Evolutionary conservation across 768 basidiomycete species (phyloP).

Genomic region (Xerocomus spinulosus): DNA sequence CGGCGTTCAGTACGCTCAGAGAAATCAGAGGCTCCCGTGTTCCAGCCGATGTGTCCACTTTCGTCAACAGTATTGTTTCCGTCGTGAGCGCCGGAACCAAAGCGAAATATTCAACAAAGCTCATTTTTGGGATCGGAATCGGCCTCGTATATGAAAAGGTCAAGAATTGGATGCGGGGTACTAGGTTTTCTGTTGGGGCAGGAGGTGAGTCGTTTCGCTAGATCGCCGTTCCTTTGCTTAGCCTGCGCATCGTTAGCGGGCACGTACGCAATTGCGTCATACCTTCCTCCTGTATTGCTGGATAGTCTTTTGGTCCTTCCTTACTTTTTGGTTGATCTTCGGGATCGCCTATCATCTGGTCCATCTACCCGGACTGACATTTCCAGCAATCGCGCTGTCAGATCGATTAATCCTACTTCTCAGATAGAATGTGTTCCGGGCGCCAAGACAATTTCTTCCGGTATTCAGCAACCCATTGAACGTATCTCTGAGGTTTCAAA

Average conservation of each 20-base stretch:
- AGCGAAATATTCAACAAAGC: slow-evolving; percentile 32
- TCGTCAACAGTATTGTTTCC: slow-evolving; percentile 55
- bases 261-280: slow-evolving; percentile 67
- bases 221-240: slow-evolving; percentile 1
- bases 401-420: slow-evolving; percentile 13
- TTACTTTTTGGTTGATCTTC: slow-evolving; percentile 54
- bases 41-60: slow-evolving; percentile 52
- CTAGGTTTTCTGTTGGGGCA: slow-evolving; percentile 70
- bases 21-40: slow-evolving; percentile 42
- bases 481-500: slow-evolving; percentile 7
- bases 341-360: slow-evolving; percentile 54
- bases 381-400: slow-evolving; percentile 23
- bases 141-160: slow-evolving; percentile 39
- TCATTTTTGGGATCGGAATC: slow-evolving; percentile 42
- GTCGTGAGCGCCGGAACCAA: slow-evolving; percentile 56
- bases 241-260: slow-evolving; percentile 42
- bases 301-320: slow-evolving; percentile 66
- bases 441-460: not conserved
- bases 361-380: slow-evolving; percentile 40
- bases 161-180: slow-evolving; percentile 57
- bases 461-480: slow-evolving; percentile 3
- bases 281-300: slow-evolving; percentile 60
- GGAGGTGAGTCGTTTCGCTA: slow-evolving; percentile 52
- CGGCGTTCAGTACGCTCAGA: slow-evolving; percentile 54
- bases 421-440: slow-evolving; percentile 8